Evolutionary conservation across 306 rosid genomes (phyloP), one percentile per base, ranked within the genome.

Genomic region (Benincasa hispida): DNA sequence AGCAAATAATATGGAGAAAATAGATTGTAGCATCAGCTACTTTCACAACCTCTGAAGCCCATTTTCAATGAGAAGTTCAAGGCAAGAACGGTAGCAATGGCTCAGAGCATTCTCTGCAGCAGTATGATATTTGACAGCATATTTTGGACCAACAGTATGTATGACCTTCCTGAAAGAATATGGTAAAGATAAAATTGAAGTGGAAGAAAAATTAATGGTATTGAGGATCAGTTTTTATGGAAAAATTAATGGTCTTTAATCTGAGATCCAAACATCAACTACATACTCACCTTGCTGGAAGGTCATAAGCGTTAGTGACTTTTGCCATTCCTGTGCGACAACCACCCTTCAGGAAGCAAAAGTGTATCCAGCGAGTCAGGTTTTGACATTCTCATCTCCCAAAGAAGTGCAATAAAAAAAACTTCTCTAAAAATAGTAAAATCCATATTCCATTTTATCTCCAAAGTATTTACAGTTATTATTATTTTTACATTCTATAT

Each of bases 281-380:
- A 76, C 53, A 76, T 48, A 79, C 88, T 77, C 85, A 93, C 99
- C 99, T 95, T 67, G 98, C 97, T 78, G 98, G 97, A 86, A 95
- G 99, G 79, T 95, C 93, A 56, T 90, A 95, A 8, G 93, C 99
- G 81, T 75, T 87, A 78, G 99, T 89, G 84, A 83, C 89, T 89
- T 90, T 95, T 74, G 99, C 98, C 99, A 95, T 90, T 83, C 99
- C 99, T 45, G 98, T 95, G 76, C 99, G 91, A 79, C 99, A 95
- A 72, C 98, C 99, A 82, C 98, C 99, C 99, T 95, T 76, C 57
- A 80, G 79, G 56, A 87, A 45, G 54, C 32, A 81, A 79, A 85
- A 82, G 76, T 77, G 70, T 41, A 77, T 35, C 60, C 60, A 72
- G 74, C 82, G 72, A 81, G 79, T 72, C 79, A 30, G 79, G 34